Base-by-base conservation (phyloP, 371 early-diverging fungal species). In the Syncephalastrum sp. region DNA sequence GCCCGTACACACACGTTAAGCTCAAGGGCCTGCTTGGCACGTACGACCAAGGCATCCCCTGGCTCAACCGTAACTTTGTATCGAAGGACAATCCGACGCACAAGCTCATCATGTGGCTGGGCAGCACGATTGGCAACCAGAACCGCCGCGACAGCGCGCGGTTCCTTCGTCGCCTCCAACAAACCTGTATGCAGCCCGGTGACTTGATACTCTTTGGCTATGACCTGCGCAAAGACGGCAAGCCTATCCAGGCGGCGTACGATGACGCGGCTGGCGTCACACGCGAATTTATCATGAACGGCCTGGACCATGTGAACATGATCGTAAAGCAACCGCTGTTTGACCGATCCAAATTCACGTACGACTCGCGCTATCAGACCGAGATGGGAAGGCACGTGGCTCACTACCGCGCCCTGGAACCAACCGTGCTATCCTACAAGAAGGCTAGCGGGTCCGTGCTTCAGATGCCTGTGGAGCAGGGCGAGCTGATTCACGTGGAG, bases 401-500 rank as follows among this genome's bases (percentile, higher is more conserved):
- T 1, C 91, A 88, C 59, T 89, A 90, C 59, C 75, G 81, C 23
- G 84, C 87, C 10, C 63, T 72, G 12, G 59, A 73, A 38, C 70
- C 83, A 6, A 77, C 82, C 24, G 67, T 61, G 0, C 43, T 91
- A 29, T 58, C 54, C 6, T 85, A 84, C 72, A 66, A 60, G 4
- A 49, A 56, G 1, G 54, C 64, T 4, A 53, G 75, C 1, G 61
- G 68, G 12, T 53, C 53, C 10, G 63, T 55, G 45, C 64, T 61
- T 17, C 42, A 60, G 47, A 62, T 68, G 54, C 27, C 55, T 19
- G 61, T 95, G n/a, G 65, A 73, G 15, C 74, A 85, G 53, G 89
- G 79, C 44, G 96, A 95, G 61, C 69, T 91, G n/a, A 91, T 95
- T 59, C 90, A 91, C 65, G 79, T 95, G 50, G 96, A 94, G 66